Evolutionary conservation across 78 protist genomes (phyloP).

Genomic region (Dictyostelium discoideum): DNA sequence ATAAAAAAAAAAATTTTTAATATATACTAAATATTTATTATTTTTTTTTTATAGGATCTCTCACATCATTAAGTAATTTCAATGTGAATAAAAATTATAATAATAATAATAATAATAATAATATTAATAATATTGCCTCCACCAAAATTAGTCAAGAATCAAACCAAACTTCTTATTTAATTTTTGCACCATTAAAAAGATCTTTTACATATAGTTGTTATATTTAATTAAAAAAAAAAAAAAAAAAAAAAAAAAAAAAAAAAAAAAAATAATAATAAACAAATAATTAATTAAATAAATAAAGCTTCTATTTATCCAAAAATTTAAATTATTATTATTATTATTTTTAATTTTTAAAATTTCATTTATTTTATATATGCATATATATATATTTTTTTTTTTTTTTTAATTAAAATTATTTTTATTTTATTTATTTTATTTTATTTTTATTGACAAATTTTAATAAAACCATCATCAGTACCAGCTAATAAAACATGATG

Average conservation of each 20-base stretch:
- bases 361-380: no score
- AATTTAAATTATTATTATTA: no score
- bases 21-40: background rate
- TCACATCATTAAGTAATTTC: background rate
- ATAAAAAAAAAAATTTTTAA: no score
- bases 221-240: background rate
- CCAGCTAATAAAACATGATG: constrained; percentile 65
- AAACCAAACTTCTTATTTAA: background rate
- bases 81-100: background rate
- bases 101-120: background rate
- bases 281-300: no score
- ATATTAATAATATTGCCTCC: background rate
- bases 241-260: background rate
- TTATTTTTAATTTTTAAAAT: no score
- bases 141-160: background rate
- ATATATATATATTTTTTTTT: no score
- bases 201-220: background rate
- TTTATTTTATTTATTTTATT: background rate
- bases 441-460: background rate
- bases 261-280: background rate
- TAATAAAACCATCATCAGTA: constrained; percentile 61
- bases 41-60: background rate
- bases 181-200: background rate
- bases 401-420: no score
- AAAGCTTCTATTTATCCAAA: no score